Conservation (phyloP, 768 basidiomycete genomes). For the Pulveroboletus sp. region DNA sequence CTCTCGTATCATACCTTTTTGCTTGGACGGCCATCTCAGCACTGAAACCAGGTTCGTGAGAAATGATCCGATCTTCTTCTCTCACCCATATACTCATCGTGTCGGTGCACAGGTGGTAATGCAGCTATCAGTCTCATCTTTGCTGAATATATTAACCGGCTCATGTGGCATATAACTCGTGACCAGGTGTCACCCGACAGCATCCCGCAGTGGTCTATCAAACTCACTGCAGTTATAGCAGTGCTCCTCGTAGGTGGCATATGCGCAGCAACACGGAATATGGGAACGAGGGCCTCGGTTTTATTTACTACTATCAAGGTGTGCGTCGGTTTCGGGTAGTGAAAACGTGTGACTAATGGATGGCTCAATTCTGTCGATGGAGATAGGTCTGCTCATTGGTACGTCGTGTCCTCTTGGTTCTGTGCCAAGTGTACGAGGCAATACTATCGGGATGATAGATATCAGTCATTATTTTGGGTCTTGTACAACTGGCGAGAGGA, state of each 20-base stretch:
- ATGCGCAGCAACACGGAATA: conserved; percentile 70
- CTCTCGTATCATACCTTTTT: conserved; percentile 84
- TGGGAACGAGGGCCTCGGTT: conserved; percentile 78
- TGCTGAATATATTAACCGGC: conserved; percentile 87
- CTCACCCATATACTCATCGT: not conserved
- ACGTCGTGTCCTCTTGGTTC: conserved; percentile 24
- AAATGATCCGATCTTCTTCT: not conserved
- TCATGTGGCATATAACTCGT: conserved; percentile 75
- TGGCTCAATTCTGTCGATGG: not conserved
- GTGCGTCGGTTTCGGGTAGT: conserved; percentile 8
- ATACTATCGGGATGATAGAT: conserved; percentile 36
- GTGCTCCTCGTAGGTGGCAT: conserved; percentile 69
- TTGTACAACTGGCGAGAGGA: conserved; percentile 71
- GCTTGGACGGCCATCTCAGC: conserved; percentile 93
- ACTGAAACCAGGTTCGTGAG: conserved; percentile 66
- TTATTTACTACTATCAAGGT: conserved; percentile 90
- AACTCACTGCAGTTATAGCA: conserved; percentile 74
- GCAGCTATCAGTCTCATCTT: conserved; percentile 89
- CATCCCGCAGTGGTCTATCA: conserved; percentile 89
- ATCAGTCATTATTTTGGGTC: conserved; percentile 70
- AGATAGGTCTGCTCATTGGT: conserved; percentile 62
- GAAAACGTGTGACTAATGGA: conserved; percentile 1
- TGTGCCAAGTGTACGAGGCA: not conserved
- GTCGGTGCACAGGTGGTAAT: conserved; percentile 47
- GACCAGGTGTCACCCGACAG: conserved; percentile 68